Evolutionary conservation across 305 asterid species (phyloP).

Genomic region (Vinca major): DNA sequence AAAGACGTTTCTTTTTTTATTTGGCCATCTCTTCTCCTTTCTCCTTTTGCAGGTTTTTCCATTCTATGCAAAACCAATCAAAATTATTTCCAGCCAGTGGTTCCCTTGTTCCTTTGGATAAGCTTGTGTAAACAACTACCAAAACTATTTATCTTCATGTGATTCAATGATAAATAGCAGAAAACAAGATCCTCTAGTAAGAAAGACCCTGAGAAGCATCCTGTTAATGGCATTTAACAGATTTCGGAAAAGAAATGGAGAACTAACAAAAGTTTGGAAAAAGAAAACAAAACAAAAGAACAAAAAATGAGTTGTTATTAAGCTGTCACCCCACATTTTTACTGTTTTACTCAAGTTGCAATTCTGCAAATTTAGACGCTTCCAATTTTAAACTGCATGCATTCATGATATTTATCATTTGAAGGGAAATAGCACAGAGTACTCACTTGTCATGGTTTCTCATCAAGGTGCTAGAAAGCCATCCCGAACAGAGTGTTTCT

Average conservation of each 20-base stretch:
- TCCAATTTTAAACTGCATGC: not conserved
- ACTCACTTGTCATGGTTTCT: constrained; percentile 65
- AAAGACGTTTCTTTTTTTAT: not conserved
- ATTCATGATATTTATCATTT: not conserved
- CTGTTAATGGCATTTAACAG: not conserved
- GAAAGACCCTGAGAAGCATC: not conserved
- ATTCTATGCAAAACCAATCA: not conserved
- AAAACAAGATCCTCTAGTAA: not conserved
- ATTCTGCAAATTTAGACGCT: not conserved
- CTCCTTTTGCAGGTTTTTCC: not conserved
- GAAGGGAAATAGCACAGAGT: constrained; percentile 1
- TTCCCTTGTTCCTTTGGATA: not conserved
- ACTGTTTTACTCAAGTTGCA: not conserved
- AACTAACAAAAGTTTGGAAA: not conserved
- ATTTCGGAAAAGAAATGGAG: not conserved
- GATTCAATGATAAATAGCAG: not conserved
- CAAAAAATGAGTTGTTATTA: not conserved
- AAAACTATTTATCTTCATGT: not conserved
- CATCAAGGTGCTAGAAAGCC: constrained; percentile 74
- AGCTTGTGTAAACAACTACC: not conserved
- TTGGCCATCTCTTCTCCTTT: not conserved
- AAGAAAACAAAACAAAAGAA: not conserved
- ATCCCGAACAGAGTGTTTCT: constrained; percentile 87
- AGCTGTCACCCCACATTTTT: not conserved
- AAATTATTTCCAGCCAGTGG: not conserved